phyloP scores from a whole-genome alignment of 2,329 filamentous ascomycete genomes.

The Ophiostoma sp. region DNA sequence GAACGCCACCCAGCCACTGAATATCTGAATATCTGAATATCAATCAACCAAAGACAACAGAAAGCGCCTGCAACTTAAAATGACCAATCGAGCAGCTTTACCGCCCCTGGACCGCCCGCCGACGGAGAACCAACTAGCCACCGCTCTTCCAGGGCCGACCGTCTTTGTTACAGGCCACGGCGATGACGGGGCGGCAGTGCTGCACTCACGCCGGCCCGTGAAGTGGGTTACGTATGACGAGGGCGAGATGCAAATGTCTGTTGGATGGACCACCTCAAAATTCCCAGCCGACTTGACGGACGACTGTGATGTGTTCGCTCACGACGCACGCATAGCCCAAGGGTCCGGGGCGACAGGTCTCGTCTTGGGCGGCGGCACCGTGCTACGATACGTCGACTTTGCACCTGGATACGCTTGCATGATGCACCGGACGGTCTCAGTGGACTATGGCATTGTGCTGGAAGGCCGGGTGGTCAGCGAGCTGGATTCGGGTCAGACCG shows the following conservation, averaged over 20 bases:
- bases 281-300: constrained; percentile 30
- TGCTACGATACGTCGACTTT: constrained; percentile 35
- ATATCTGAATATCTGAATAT: neutral
- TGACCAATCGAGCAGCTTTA: neutral
- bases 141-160: constrained; percentile 26
- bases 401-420: constrained; percentile 38
- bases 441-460: constrained; percentile 33
- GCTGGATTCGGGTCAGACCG: constrained; percentile 30
- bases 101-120: neutral
- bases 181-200: constrained; percentile 26
- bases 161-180: constrained; percentile 30
- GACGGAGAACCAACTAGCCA: constrained; percentile 1
- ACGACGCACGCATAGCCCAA: constrained; percentile 28
- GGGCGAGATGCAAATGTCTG: constrained; percentile 28
- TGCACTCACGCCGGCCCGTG: constrained; percentile 29
- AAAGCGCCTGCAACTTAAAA: neutral
- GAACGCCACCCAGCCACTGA: neutral
- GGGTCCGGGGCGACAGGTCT: constrained; percentile 27
- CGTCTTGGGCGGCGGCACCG: constrained; percentile 30
- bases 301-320: constrained; percentile 29
- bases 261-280: constrained; percentile 29
- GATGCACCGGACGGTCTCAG: constrained; percentile 34
- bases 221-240: constrained; percentile 26
- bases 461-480: constrained; percentile 29
- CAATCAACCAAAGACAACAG: neutral